Evolutionary conservation across 495 filamentous ascomycete genomes (phyloP).

Genomic region (Astrocystis sublimbata): DNA sequence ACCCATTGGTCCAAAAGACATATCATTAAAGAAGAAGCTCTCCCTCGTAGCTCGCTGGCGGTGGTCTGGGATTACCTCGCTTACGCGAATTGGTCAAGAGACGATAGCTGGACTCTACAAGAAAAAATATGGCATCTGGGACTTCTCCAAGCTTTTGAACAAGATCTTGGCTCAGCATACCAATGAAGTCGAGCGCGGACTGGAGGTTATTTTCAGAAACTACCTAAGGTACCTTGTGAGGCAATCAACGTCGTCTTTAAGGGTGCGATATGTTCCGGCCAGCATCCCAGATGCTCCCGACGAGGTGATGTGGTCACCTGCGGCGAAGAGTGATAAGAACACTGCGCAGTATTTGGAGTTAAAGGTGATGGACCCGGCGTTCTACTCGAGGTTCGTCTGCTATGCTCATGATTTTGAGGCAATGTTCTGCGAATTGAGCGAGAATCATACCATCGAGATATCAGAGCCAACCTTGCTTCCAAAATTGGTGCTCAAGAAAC

Average conservation of each 20-base stretch:
- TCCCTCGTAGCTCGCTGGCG: constrained; percentile 57
- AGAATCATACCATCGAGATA: constrained; percentile 54
- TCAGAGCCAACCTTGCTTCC: constrained; percentile 49
- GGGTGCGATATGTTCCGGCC: constrained; percentile 52
- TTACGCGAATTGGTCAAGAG: constrained; percentile 61
- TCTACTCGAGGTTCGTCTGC: constrained; percentile 60
- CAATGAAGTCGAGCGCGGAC: constrained; percentile 42
- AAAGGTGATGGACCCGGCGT: constrained; percentile 57
- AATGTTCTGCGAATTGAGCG: constrained; percentile 50
- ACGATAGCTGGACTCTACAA: constrained; percentile 55
- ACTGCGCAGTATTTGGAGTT: constrained; percentile 44
- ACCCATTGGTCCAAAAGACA: constrained; percentile 49
- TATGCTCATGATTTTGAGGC: constrained; percentile 54
- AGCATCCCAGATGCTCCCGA: constrained; percentile 38
- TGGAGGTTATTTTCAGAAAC: constrained; percentile 54
- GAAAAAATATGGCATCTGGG: constrained; percentile 58
- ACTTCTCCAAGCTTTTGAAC: constrained; percentile 55
- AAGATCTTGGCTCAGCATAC: constrained; percentile 53
- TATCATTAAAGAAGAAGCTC: constrained; percentile 42
- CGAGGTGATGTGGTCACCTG: constrained; percentile 40
- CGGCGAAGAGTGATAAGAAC: constrained; percentile 10
- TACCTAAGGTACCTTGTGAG: constrained; percentile 53
- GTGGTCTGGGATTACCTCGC: constrained; percentile 64
- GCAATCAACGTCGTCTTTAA: constrained; percentile 37
- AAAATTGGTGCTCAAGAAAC: constrained; percentile 40